phyloP scores from a whole-genome alignment of 1,139 yeast genomes.

The Sugiyamaella sp. region DNA sequence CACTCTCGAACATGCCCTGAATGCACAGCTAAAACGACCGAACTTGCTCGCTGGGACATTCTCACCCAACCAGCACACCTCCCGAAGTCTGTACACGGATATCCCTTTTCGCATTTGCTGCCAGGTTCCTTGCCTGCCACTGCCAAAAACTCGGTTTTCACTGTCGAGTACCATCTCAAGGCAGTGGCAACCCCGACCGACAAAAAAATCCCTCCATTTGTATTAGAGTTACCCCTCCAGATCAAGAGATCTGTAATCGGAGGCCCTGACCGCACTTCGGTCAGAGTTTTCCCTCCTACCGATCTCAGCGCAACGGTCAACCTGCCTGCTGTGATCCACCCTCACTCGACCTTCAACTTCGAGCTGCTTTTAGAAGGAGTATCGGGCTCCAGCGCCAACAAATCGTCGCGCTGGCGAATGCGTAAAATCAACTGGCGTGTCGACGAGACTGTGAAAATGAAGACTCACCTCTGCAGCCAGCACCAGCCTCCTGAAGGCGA shows the following conservation, averaged over 20 bases:
- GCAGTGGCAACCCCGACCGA: constrained; percentile 59
- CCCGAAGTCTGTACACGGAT: constrained; percentile 69
- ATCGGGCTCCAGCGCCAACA: constrained; percentile 37
- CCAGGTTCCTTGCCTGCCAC: constrained; percentile 94
- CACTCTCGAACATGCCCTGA: constrained; percentile 29
- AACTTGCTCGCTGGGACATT: constrained; percentile 88
- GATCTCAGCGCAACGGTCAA: constrained; percentile 84
- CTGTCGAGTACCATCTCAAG: constrained; percentile 70
- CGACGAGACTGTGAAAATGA: constrained; percentile 74
- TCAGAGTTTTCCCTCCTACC: constrained; percentile 95
- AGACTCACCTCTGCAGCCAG: constrained; percentile 6
- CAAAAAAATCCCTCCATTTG: constrained; percentile 39
- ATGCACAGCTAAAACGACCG: constrained; percentile 58
- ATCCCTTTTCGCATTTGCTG: constrained; percentile 89
- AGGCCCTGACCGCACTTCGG: constrained; percentile 83
- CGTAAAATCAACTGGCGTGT: constrained; percentile 85
- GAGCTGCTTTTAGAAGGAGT: constrained; percentile 84
- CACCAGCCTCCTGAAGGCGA: constrained; percentile 1
- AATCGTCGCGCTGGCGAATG: constrained; percentile 76
- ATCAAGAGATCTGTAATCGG: constrained; percentile 76
- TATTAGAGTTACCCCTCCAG: constrained; percentile 66
- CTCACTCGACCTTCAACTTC: constrained; percentile 80
- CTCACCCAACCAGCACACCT: constrained; percentile 59
- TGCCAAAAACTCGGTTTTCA: constrained; percentile 55
- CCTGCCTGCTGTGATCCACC: constrained; percentile 85